Evolutionary conservation across 2,329 filamentous ascomycete genomes (phyloP), one percentile per base, ranked within the genome.

Genomic region (Botrytis paeoniae): DNA sequence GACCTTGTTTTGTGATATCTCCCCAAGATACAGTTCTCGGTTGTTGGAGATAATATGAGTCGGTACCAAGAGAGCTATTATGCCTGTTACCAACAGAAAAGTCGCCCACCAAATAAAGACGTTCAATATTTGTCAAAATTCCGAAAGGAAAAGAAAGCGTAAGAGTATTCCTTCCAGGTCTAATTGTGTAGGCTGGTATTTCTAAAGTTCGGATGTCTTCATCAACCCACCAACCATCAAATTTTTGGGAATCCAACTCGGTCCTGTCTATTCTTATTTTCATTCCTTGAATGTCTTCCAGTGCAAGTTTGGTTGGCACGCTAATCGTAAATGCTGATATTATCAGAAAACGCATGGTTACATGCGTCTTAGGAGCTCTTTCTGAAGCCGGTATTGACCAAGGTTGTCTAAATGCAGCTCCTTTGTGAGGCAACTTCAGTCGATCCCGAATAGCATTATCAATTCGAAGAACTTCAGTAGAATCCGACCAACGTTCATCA

Each of bases 191-290:
- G 6, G 43, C 51, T 12, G 79, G 78, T 10, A 81, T 71, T 0
- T 66, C 39, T 8, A 80, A 51, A 9, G 76, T 80, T 6, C 74
- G 74, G 65, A 81, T 81, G 7, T 73, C 74, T 74, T 81, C 80
- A 29, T 81, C 80, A 3, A 80, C 80, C 80, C 80, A 81, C 75
- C 78, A 81, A 29, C 68, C 25, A 68, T 74, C 51, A 39, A 41
- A 1, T 54, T 59, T 25, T n/a, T 48, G 16, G 18, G 51, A 48
- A 9, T 74, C 29, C 16, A 79, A 72, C 2, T 41, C 6, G 16
- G 60, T 57, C 2, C 75, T 73, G 32, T 80, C 79, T 18, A 81
- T 45, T 4, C 41, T 69, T 37, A 81, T 78, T 22, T 73, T 70
- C 4, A 76, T 76, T 4, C 60, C 76, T n/a, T 76, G 73, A 0